Evolutionary conservation across 2,329 filamentous ascomycete species (phyloP).

Genomic region (Aspergillus felis): DNA sequence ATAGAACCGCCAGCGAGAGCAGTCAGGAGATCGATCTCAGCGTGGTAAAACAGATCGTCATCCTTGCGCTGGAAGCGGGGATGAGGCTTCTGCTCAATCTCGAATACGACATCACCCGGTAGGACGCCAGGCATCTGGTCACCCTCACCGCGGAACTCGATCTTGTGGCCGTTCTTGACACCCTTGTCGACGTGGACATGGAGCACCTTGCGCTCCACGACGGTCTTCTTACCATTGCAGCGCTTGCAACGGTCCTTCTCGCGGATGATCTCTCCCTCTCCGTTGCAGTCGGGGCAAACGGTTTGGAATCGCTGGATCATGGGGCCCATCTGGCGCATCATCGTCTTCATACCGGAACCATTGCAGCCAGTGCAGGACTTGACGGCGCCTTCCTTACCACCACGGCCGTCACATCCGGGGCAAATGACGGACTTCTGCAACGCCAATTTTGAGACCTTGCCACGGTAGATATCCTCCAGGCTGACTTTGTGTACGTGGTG

Average conservation of each 20-base stretch:
- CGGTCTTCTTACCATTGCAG: constrained; percentile 95
- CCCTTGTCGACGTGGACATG: constrained; percentile 97
- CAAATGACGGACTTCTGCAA: constrained; percentile 98
- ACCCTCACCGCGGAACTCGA: constrained; percentile 95
- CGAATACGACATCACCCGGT: constrained; percentile 94
- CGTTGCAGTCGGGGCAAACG: constrained; percentile 95
- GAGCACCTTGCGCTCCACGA: constrained; percentile 94
- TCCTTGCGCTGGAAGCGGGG: constrained; percentile 90
- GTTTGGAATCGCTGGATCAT: constrained; percentile 99
- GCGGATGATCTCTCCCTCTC: constrained; percentile 93
- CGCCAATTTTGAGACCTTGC: constrained; percentile 95
- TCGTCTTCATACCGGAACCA: constrained; percentile 96
- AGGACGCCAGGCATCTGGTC: constrained; percentile 92
- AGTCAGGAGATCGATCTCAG: constrained; percentile 92
- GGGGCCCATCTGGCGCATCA: constrained; percentile 99
- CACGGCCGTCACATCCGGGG: constrained; percentile 86
- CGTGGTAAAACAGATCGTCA: constrained; percentile 92
- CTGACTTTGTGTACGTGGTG: constrained; percentile 98
- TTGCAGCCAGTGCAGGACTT: constrained; percentile 89
- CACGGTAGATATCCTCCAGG: constrained; percentile 95
- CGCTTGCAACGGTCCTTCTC: constrained; percentile 98
- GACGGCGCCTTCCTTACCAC: constrained; percentile 97
- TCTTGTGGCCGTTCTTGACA: constrained; percentile 89
- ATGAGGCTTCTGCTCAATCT: constrained; percentile 99
- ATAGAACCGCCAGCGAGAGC: constrained; percentile 88